Percentiles rank a stretch among this genome's conserved stretches.
phyloP scores from a whole-genome alignment of 768 basidiomycete genomes.

The Boletus subcaerulescens region DNA sequence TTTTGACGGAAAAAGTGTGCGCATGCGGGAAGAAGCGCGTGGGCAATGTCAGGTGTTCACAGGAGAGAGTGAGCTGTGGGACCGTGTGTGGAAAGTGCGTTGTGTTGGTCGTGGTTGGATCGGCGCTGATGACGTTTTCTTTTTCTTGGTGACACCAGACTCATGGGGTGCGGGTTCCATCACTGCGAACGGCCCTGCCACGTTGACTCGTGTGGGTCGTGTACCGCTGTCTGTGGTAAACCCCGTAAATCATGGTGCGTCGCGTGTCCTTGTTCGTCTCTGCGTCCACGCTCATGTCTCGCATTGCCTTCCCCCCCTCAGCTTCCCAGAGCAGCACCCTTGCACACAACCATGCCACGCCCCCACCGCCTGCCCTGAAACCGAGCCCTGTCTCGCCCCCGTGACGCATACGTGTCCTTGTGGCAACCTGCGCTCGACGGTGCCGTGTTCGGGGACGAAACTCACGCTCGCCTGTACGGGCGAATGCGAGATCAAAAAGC shows the following conservation, averaged over 20 bases:
- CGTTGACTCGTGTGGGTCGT: conserved; percentile 73
- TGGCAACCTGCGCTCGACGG: conserved; percentile 71
- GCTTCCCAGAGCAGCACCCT: conserved; percentile 68
- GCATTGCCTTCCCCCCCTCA: conserved; percentile 19
- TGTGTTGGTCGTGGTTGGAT: not conserved
- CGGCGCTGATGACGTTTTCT: not conserved
- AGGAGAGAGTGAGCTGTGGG: conserved; percentile 80
- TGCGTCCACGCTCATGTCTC: not conserved
- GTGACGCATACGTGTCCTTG: conserved; percentile 78
- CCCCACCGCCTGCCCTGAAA: conserved; percentile 79
- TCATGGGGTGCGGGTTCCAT: conserved; percentile 86
- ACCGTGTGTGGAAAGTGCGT: conserved; percentile 71
- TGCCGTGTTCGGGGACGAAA: conserved; percentile 56
- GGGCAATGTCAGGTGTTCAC: conserved; percentile 79
- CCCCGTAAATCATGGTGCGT: conserved; percentile 77
- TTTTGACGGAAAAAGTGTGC: conserved; percentile 74
- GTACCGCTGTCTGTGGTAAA: conserved; percentile 80
- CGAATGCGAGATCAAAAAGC: conserved; percentile 80
- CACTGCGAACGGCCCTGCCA: conserved; percentile 84
- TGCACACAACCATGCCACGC: conserved; percentile 84
- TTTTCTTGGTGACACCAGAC: conserved; percentile 31
- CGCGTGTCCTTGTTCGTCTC: not conserved
- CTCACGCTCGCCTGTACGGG: conserved; percentile 69
- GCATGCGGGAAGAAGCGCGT: conserved; percentile 87
- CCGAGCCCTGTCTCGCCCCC: conserved; percentile 67